phyloP scores from a whole-genome alignment of 345 rosid species.

The Excoecaria cochinchinensis region DNA sequence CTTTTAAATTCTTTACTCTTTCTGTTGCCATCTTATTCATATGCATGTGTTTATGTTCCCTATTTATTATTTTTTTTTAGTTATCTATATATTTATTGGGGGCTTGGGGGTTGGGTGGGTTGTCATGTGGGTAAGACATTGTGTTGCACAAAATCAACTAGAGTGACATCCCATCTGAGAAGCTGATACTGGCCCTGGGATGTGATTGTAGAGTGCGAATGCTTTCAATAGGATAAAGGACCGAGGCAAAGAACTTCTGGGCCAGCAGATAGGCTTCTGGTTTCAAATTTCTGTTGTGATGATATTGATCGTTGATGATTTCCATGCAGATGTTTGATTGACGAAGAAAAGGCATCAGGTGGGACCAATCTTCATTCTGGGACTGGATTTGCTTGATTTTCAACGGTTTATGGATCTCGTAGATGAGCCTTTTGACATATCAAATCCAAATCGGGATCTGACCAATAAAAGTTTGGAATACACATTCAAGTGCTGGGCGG shows the following conservation, averaged over 20 bases:
- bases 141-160: neutral
- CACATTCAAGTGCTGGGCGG: slow-evolving; percentile 15
- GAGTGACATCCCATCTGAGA: neutral
- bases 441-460: slow-evolving; percentile 10
- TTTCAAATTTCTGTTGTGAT: neutral
- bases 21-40: neutral
- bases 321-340: slow-evolving; percentile 43
- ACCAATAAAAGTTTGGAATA: slow-evolving; percentile 3
- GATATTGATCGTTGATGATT: slow-evolving; percentile 12
- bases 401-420: slow-evolving; percentile 21
- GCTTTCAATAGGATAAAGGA: neutral
- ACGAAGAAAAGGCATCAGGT: slow-evolving; percentile 12
- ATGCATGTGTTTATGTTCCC: neutral
- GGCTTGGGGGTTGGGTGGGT: neutral
- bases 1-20: neutral
- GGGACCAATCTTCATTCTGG: slow-evolving; percentile 7
- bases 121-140: neutral
- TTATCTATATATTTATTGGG: neutral
- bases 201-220: neutral
- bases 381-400: slow-evolving; percentile 8
- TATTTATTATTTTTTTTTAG: neutral
- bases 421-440: slow-evolving; percentile 10
- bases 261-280: neutral
- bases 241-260: neutral
- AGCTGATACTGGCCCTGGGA: neutral